Percentiles rank a stretch among this genome's conserved stretches.
Evolutionary conservation across 805 yeast species (phyloP).

Genomic region (Grigorovia jiainica): DNA sequence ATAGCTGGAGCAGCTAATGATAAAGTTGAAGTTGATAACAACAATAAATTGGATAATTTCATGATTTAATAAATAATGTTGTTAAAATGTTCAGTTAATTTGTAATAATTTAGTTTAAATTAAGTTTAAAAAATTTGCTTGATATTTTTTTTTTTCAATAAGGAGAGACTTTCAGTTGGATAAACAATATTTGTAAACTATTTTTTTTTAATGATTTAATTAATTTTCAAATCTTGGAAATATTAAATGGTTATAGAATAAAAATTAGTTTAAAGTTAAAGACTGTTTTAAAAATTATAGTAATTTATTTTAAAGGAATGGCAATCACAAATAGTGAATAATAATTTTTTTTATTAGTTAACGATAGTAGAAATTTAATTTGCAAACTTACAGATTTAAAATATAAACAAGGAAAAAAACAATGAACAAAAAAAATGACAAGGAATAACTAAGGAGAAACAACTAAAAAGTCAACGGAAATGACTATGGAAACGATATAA

Average conservation of each 20-base stretch:
- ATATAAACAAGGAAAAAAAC: background rate
- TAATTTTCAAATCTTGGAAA: too few species aligned
- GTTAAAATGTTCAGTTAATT: background rate
- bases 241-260: too few species aligned
- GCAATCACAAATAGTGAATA: background rate
- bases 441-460: too few species aligned
- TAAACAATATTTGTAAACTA: background rate
- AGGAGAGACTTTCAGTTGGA: slow-evolving; percentile 11
- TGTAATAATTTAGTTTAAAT: background rate
- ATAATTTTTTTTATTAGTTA: background rate
- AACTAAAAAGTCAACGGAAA: background rate
- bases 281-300: background rate
- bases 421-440: background rate
- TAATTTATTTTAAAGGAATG: background rate
- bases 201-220: background rate
- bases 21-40: slow-evolving; percentile 18
- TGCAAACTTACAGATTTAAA: background rate
- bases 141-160: background rate
- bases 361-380: background rate
- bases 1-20: slow-evolving; percentile 24
- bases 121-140: background rate
- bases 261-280: background rate
- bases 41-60: slow-evolving; percentile 17
- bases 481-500: background rate
- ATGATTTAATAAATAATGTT: slow-evolving; percentile 5